phyloP scores from a whole-genome alignment of 2,329 filamentous ascomycete species.

The Curvularia spicifera region DNA sequence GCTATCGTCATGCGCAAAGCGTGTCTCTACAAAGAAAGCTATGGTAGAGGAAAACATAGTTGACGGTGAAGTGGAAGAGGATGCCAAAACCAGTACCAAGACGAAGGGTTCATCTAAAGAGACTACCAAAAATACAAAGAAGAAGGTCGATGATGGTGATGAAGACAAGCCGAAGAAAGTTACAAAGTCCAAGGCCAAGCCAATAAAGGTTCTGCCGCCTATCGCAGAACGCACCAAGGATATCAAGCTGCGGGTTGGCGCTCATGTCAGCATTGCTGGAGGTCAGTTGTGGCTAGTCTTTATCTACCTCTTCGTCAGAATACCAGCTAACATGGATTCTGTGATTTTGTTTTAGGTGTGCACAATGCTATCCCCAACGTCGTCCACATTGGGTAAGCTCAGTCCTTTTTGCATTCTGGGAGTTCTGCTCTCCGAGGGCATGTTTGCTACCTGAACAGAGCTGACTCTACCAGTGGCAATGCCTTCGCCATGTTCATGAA shows the following conservation, averaged over 20 bases:
- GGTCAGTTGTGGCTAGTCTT: slow-evolving; percentile 59
- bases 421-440: background rate
- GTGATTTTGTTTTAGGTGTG: slow-evolving; percentile 65
- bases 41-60: background rate
- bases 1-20: background rate
- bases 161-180: slow-evolving; percentile 23
- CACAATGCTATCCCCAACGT: slow-evolving; percentile 86
- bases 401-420: background rate
- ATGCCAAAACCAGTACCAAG: slow-evolving; percentile 1
- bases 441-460: background rate
- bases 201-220: slow-evolving; percentile 61
- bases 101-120: slow-evolving; percentile 1
- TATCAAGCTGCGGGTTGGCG: slow-evolving; percentile 84
- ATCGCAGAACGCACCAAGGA: slow-evolving; percentile 72
- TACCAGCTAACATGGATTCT: slow-evolving; percentile 27
- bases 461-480: slow-evolving; percentile 68
- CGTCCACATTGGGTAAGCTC: slow-evolving; percentile 69
- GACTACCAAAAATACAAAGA: slow-evolving; percentile 1
- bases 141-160: slow-evolving; percentile 5
- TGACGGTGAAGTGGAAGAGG: slow-evolving; percentile 14
- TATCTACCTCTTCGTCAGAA: background rate
- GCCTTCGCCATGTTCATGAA: slow-evolving; percentile 95
- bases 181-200: slow-evolving; percentile 55
- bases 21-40: slow-evolving; percentile 3
- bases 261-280: slow-evolving; percentile 89